phyloP scores from a whole-genome alignment of 345 rosid species.

The Alliaria petiolata region DNA sequence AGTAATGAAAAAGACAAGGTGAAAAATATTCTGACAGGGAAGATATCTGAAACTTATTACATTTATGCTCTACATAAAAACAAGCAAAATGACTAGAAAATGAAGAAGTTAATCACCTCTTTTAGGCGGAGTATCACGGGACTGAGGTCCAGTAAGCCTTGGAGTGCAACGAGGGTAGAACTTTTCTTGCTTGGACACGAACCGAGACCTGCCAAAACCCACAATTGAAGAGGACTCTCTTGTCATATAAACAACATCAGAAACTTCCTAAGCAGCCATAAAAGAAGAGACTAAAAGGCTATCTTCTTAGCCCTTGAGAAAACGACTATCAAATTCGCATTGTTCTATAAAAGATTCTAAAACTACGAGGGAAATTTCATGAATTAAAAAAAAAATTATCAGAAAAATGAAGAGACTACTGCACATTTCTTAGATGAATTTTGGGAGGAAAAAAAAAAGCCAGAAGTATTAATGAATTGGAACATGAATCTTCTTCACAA shows the following conservation, averaged over 20 bases:
- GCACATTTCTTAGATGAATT: neutral
- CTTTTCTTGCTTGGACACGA: slow-evolving; percentile 68
- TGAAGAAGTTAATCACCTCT: slow-evolving; percentile 52
- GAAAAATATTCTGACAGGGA: slow-evolving; percentile 1
- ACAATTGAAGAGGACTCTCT: neutral
- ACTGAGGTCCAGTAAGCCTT: slow-evolving; percentile 82
- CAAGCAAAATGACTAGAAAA: neutral
- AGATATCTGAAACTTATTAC: neutral
- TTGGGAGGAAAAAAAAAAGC: neutral
- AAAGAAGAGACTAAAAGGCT: neutral
- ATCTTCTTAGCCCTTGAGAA: neutral
- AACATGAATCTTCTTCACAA: slow-evolving; percentile 8
- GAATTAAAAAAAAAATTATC: neutral
- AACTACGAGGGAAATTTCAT: neutral
- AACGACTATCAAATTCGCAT: neutral
- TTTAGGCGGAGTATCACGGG: slow-evolving; percentile 85
- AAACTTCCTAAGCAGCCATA: neutral
- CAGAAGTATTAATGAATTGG: neutral
- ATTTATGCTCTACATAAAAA: too few species aligned
- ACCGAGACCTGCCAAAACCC: slow-evolving; percentile 49
- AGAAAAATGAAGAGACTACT: neutral
- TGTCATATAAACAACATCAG: neutral
- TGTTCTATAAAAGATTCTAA: neutral
- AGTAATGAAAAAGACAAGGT: neutral
- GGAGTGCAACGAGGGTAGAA: slow-evolving; percentile 81